A percentile compares a stretch with the other conserved stretches of the same genome.
Conservation (phyloP, 2,329 filamentous ascomycete species). For the Neonectria faginata region DNA sequence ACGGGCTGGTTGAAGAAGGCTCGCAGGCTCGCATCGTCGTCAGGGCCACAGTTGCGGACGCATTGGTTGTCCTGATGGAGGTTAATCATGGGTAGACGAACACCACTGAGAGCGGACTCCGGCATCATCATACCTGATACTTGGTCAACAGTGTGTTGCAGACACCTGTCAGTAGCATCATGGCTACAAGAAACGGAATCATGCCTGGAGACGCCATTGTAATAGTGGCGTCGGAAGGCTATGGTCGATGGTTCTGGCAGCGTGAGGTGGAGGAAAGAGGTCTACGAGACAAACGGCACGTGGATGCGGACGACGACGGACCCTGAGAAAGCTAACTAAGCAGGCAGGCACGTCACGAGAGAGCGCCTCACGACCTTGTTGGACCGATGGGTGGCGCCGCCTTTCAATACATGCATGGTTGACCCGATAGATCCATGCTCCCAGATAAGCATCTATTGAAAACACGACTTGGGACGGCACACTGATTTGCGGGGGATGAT, state of each 20-base stretch:
- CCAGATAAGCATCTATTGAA: slow-evolving; percentile 10
- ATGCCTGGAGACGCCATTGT: slow-evolving; percentile 77
- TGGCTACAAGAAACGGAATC: slow-evolving; percentile 87
- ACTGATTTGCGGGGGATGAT: slow-evolving; percentile 12
- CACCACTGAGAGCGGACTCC: slow-evolving; percentile 5
- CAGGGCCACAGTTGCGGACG: slow-evolving; percentile 83
- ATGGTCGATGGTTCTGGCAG: slow-evolving; percentile 24
- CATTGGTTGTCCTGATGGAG: slow-evolving; percentile 88
- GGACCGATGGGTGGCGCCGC: slow-evolving; percentile 1
- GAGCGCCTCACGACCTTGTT: slow-evolving; percentile 11
- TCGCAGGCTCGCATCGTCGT: slow-evolving; percentile 72
- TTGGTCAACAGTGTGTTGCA: slow-evolving; percentile 98
- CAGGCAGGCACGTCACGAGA: slow-evolving; percentile 23
- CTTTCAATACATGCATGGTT: neutral
- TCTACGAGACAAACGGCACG: neutral
- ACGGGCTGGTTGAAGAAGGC: slow-evolving; percentile 92
- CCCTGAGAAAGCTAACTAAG: slow-evolving; percentile 7
- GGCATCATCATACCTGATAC: slow-evolving; percentile 77
- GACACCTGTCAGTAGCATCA: slow-evolving; percentile 97
- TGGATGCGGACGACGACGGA: slow-evolving; percentile 7
- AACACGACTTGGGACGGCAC: neutral
- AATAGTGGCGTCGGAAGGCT: slow-evolving; percentile 20
- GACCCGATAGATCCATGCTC: neutral
- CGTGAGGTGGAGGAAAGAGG: neutral
- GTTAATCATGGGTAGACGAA: slow-evolving; percentile 17